phyloP scores from a whole-genome alignment of 352 stramenopile species.

The Globisporangium apiculatum region DNA sequence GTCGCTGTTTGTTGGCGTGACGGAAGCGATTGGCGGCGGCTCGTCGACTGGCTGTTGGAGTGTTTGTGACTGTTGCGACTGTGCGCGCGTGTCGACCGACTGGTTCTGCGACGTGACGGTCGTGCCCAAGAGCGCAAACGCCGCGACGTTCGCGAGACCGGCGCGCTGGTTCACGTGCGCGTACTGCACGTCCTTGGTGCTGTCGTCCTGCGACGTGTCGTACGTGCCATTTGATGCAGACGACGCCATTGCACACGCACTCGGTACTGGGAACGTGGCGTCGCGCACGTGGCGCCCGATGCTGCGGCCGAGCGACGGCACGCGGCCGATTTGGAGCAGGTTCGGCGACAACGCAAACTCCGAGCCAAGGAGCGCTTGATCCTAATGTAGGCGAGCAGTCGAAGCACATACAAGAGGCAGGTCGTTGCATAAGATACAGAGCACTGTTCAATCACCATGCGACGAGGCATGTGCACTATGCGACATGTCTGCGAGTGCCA shows the following conservation, averaged over 20 bases:
- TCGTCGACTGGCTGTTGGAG: constrained; percentile 3
- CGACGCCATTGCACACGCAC: constrained; percentile 8
- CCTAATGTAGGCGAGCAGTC: background rate
- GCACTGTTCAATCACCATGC: too few species aligned
- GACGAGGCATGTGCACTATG: too few species aligned
- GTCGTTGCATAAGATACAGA: too few species aligned
- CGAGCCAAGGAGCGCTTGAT: constrained; percentile 12
- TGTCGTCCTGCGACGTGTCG: constrained; percentile 7
- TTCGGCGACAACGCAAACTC: constrained; percentile 11
- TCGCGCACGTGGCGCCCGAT: constrained; percentile 15
- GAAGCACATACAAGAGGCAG: too few species aligned
- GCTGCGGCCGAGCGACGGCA: constrained; percentile 13
- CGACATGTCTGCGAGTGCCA: too few species aligned
- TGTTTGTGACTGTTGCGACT: background rate
- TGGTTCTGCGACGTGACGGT: constrained; percentile 7
- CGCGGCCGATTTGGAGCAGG: constrained; percentile 1
- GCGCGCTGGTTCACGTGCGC: constrained; percentile 13
- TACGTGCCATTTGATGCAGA: constrained; percentile 1
- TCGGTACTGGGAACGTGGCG: constrained; percentile 14
- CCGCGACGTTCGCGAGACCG: constrained; percentile 8
- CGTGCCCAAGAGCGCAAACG: constrained; percentile 8
- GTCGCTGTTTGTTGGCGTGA: background rate
- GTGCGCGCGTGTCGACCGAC: background rate
- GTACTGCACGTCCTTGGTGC: constrained; percentile 15
- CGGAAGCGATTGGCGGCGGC: background rate